These are phyloP conservation scores for Petunia axillaris DNA, from an alignment of 257 asterid genomes.

Conservation along the genomic window DNA sequence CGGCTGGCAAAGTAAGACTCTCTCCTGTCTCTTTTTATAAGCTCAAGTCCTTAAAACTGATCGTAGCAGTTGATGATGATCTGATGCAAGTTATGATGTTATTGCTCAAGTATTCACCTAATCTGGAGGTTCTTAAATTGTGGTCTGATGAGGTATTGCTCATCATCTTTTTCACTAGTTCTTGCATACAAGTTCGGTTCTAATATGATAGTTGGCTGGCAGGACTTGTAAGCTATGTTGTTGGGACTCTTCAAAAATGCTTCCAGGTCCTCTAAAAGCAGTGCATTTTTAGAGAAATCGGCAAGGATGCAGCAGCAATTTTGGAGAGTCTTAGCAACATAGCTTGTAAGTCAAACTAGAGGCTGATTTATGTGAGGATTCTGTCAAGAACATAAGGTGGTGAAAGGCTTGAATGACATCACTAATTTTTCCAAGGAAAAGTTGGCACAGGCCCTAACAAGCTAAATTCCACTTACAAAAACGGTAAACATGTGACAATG, in stretches of 20 bases:
- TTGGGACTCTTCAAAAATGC: too few relatives aligned
- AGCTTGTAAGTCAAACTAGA: not conserved
- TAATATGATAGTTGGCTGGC: not conserved
- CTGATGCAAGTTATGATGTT: not conserved
- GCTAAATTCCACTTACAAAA: not conserved
- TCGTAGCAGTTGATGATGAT: not conserved
- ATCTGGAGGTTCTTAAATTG: slow-evolving; percentile 12
- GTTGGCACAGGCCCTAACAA: too few relatives aligned
- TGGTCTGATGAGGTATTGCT: slow-evolving; percentile 8
- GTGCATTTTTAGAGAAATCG: too few relatives aligned
- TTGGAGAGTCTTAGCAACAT: too few relatives aligned
- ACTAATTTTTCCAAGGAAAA: not conserved
- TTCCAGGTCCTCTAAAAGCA: too few relatives aligned
- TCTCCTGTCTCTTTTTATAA: not conserved
- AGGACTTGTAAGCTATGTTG: not conserved
- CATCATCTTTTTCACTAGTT: not conserved
- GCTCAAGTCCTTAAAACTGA: slow-evolving; percentile 16
- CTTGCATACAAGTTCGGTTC: not conserved
- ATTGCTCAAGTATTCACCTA: slow-evolving; percentile 21
- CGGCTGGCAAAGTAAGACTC: not conserved
- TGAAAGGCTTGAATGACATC: not conserved
- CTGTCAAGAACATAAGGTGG: not conserved
- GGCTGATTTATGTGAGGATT: not conserved
- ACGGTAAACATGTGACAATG: not conserved
- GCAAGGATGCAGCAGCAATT: too few relatives aligned